phyloP scores from a whole-genome alignment of 441 rosid genomes.

The Mallotus japonicus region DNA sequence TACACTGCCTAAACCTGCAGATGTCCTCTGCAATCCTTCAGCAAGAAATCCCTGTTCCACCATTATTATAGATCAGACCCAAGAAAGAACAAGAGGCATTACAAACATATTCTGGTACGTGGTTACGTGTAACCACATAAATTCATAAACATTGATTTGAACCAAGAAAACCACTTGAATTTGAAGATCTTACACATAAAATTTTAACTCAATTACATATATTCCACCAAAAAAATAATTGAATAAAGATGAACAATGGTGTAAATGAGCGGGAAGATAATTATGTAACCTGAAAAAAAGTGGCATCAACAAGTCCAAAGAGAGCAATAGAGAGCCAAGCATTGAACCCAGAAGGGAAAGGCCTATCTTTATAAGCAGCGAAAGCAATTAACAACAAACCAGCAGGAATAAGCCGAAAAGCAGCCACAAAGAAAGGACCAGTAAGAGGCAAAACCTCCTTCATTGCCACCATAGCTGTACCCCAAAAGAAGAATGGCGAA shows the following conservation, averaged over 20 bases:
- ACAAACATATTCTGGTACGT: not conserved
- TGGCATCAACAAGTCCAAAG: constrained; percentile 74
- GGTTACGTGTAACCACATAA: not conserved
- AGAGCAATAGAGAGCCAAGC: constrained; percentile 84
- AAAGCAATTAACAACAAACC: constrained; percentile 66
- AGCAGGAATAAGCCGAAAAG: constrained; percentile 79
- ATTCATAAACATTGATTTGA: not conserved
- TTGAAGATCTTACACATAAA: not conserved
- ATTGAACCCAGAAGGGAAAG: constrained; percentile 53
- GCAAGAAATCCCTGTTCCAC: constrained; percentile 77
- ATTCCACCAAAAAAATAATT: not conserved
- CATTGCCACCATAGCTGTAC: constrained; percentile 97
- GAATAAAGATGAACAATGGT: constrained; percentile 2
- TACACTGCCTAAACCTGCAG: constrained; percentile 96
- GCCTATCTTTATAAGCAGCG: constrained; percentile 59
- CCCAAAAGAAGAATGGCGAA: constrained; percentile 95
- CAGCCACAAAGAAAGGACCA: constrained; percentile 78
- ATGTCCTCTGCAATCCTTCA: constrained; percentile 81
- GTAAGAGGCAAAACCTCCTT: constrained; percentile 85
- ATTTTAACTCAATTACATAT: not conserved
- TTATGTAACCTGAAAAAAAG: constrained; percentile 69
- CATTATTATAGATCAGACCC: constrained; percentile 8
- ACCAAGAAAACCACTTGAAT: not conserved
- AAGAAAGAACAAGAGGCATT: not conserved
- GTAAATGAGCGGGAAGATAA: not conserved